Evolutionary conservation across 805 yeast species (phyloP).

Genomic region (Jamesozyma gamospora): DNA sequence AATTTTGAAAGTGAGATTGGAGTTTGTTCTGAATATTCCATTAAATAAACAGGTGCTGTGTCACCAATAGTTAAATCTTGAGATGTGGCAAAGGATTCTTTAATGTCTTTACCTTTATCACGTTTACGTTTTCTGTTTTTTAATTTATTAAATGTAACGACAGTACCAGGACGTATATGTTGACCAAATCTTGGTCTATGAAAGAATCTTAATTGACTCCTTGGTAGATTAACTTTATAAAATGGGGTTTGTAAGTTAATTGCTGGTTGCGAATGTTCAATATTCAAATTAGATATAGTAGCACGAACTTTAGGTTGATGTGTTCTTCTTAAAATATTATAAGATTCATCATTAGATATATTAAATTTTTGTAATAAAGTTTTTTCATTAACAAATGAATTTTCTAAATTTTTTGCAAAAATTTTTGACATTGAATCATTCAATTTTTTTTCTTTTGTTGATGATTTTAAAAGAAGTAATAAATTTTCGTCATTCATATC

Average conservation of each 20-base stretch:
- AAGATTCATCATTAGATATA: constrained; percentile 80
- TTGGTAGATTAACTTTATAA: constrained; percentile 67
- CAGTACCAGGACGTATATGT: constrained; percentile 64
- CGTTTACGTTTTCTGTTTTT: constrained; percentile 77
- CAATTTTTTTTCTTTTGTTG: neutral
- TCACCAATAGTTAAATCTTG: constrained; percentile 79
- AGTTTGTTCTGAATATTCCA: constrained; percentile 85
- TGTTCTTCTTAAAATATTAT: constrained; percentile 71
- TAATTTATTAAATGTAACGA: constrained; percentile 63
- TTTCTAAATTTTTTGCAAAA: neutral
- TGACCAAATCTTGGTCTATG: constrained; percentile 63
- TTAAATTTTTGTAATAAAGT: constrained; percentile 54
- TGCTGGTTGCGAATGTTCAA: constrained; percentile 90
- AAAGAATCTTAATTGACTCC: constrained; percentile 60
- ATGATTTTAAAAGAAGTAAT: constrained; percentile 39
- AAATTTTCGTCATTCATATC: constrained; percentile 85
- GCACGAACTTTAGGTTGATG: constrained; percentile 88
- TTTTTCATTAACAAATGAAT: constrained; percentile 35
- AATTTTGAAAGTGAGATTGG: constrained; percentile 77
- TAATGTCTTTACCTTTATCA: constrained; percentile 74
- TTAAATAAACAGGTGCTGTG: constrained; percentile 59
- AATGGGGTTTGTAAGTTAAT: constrained; percentile 79
- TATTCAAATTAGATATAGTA: constrained; percentile 79
- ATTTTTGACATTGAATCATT: constrained; percentile 2
- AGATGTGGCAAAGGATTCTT: constrained; percentile 61